Evolutionary conservation across 306 rosid species (phyloP), one percentile per base, ranked within the genome.

Genomic region (Begonia loranthoides): DNA sequence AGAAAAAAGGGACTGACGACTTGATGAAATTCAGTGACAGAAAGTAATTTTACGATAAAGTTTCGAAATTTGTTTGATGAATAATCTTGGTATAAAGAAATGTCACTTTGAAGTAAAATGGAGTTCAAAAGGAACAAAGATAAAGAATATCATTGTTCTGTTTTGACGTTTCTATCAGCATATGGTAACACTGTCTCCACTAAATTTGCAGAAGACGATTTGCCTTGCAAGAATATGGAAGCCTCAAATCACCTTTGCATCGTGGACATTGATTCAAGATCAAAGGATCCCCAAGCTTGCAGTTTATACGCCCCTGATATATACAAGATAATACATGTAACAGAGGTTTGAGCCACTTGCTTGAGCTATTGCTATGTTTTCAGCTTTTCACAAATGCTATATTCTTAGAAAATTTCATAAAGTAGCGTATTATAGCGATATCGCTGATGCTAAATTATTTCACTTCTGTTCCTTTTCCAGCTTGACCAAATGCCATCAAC

Each of bases 271-370:
- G 94, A 81, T 61, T 63, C 63, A 48, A 73, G 73, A 63, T 16
- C 73, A 51, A 77, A 70, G 60, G 83, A 88, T 61, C 73, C 80
- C 67, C 80, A 52, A 62, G 64, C 70, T 14, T 88, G 96, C 79
- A 55, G 36, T 28, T 28, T 66, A 69, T 84, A 84, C 57, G 96
- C 86, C 54, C 72, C 79, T 49, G 80, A 81, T 48, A 84, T 88
- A 48, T 79, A 88, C 74, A 55, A 50, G 13, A 79, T 57, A 2
- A 61, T 40, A 45, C 73, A 71, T 58, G 77, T 88, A 39, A 64
- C 73, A 36, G 96, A 87, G 96, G 96, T 81, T 63, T 65, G 87
- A 76, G 58, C 41, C 57, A 52, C 9, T 28, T 28, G 36, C 36
- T 28, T 28, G 36, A 28, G 36, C 36, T 28, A 8, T n/a, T 13